Conservation (phyloP, 2,329 filamentous ascomycete species). For the Sporothrix brasiliensis region DNA sequence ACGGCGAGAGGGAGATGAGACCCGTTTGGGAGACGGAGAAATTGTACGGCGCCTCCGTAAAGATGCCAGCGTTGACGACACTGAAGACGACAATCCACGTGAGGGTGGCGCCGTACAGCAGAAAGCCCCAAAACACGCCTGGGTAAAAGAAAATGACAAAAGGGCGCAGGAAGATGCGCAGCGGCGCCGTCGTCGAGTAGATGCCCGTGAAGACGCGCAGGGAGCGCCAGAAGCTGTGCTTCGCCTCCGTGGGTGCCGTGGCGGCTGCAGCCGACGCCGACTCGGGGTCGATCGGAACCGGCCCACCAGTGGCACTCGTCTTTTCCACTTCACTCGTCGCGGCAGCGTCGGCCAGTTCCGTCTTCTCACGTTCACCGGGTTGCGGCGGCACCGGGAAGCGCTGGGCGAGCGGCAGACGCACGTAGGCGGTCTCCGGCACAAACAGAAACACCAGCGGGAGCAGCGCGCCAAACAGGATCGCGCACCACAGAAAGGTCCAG, state of each 20-base stretch:
- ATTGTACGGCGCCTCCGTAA: constrained; percentile 54
- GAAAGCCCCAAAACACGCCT: constrained; percentile 54
- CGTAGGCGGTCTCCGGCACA: constrained; percentile 55
- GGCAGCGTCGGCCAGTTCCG: constrained; percentile 14
- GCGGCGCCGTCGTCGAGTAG: constrained; percentile 46
- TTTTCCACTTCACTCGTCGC: not conserved
- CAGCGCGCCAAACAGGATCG: constrained; percentile 50
- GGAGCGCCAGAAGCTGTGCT: constrained; percentile 43
- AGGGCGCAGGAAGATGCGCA: constrained; percentile 49
- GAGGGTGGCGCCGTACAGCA: constrained; percentile 49
- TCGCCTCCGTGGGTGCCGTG: constrained; percentile 32
- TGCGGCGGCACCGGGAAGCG: constrained; percentile 29
- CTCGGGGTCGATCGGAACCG: not conserved
- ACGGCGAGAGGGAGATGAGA: constrained; percentile 55
- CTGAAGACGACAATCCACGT: constrained; percentile 48
- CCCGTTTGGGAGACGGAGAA: constrained; percentile 54
- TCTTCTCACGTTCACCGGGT: not conserved
- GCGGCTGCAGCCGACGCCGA: not conserved
- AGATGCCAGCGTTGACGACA: constrained; percentile 55
- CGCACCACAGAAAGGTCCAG: constrained; percentile 53
- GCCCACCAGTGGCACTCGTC: not conserved
- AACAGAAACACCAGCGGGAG: constrained; percentile 51
- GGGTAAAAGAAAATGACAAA: constrained; percentile 56
- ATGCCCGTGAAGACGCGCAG: constrained; percentile 45
- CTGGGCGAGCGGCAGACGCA: constrained; percentile 27